Evolutionary conservation across 2,329 filamentous ascomycete species (phyloP).

Genomic region (Saccharata proteae): DNA sequence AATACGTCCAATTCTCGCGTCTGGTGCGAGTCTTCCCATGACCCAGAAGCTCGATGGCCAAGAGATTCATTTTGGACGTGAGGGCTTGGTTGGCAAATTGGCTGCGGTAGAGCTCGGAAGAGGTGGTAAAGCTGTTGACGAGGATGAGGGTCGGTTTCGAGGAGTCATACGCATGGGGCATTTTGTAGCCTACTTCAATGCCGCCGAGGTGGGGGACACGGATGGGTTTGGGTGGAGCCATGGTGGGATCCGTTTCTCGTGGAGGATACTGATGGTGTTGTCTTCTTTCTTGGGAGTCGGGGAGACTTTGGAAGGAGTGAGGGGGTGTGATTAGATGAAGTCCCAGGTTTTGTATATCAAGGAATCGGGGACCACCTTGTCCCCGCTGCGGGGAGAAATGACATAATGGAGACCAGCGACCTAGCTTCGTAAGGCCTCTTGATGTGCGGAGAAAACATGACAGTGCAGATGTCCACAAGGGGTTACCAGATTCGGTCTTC

Average conservation of each 20-base stretch:
- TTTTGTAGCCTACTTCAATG: neutral
- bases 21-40: conserved; percentile 37
- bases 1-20: conserved; percentile 40
- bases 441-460: too few species aligned
- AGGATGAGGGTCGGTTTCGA: conserved; percentile 39
- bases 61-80: conserved; percentile 32
- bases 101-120: conserved; percentile 30
- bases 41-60: conserved; percentile 43
- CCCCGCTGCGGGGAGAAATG: too few species aligned
- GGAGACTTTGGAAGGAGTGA: too few species aligned
- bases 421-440: too few species aligned
- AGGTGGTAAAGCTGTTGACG: conserved; percentile 41
- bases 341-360: too few species aligned
- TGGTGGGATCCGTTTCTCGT: conserved; percentile 10
- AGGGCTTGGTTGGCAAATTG: conserved; percentile 28
- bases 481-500: too few species aligned
- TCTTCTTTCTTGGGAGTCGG: too few species aligned
- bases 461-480: too few species aligned
- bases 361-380: too few species aligned
- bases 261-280: too few species aligned
- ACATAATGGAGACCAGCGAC: too few species aligned
- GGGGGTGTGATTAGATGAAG: too few species aligned
- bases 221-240: conserved; percentile 12
- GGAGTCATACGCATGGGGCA: neutral
- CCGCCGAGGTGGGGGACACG: neutral